Evolutionary conservation across 805 yeast genomes (phyloP), one percentile per base, ranked within the genome.

Genomic region (Sugiyamaella qingdaonensis): DNA sequence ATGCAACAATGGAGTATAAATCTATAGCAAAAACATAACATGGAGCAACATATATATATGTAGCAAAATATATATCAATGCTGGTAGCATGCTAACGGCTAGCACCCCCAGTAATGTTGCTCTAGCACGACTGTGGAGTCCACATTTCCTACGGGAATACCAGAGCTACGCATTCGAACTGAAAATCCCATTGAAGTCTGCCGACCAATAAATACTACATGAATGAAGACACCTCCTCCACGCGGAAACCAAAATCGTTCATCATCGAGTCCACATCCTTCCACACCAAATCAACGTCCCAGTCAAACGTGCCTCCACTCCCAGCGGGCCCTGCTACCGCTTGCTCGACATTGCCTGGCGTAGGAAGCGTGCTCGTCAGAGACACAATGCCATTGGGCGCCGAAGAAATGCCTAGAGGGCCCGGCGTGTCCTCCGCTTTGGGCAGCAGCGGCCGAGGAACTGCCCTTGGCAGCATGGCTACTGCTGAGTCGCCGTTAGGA

Each of bases 191-290:
- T 34, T 24, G 29, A 4, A 24, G 29, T 24, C 29, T 24, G 16
- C 24, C 16, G 19, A 39, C 24, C 19, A 39, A 39, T 39, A 39
- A 39, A 34, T 44, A 18, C 21, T 36, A 44, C 49, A 45, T 44
- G 31, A 50, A 42, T 42, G 54, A 36, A 24, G 54, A 39, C 35
- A 48, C 57, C 41, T 55, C 59, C 50, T 75, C 76, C 2, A 88
- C 82, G 59, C 86, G 88, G 72, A 89, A 89, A 4, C 96, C 97
- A 69, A 88, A 89, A 64, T 88, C 95, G 64, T 86, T 88, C 96
- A 89, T 88, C 54, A 89, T 86, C 46, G 88, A 76, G 58, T 88
- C 95, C 29, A 89, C 91, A 64, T 89, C 95, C 63, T 84, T 86
- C 90, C 86, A 84, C 19, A 82, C 71, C 54, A 79, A 59, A 48